Evolutionary conservation across 2,329 filamentous ascomycete genomes (phyloP).

Genomic region (Paradendryphiella salina): DNA sequence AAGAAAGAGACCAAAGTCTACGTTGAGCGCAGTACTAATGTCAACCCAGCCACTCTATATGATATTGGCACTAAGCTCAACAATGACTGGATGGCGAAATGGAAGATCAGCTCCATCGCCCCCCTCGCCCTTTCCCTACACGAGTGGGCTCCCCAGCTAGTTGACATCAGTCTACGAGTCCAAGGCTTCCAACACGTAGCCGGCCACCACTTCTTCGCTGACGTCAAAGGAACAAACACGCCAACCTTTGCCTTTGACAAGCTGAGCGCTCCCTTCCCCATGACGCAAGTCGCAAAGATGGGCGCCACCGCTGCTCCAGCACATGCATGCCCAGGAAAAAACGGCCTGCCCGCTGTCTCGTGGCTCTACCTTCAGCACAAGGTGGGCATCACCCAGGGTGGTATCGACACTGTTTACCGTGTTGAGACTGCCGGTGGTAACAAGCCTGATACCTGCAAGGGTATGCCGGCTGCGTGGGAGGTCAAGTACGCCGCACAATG

Average conservation of each 20-base stretch:
- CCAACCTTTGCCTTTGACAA: conserved; percentile 64
- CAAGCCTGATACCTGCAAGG: conserved; percentile 47
- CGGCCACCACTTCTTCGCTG: conserved; percentile 70
- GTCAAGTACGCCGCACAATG: conserved; percentile 51
- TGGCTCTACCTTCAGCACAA: conserved; percentile 54
- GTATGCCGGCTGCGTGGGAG: conserved; percentile 37
- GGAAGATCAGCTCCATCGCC: conserved; percentile 40
- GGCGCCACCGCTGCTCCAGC: conserved; percentile 58
- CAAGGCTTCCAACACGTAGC: conserved; percentile 49
- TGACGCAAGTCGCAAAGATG: conserved; percentile 52
- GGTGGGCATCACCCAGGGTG: conserved; percentile 44
- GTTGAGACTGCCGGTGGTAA: conserved; percentile 55
- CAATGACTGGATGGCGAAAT: conserved; percentile 33
- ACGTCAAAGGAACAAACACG: conserved; percentile 30
- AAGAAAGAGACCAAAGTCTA: conserved; percentile 9
- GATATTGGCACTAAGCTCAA: conserved; percentile 42
- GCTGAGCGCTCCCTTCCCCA: conserved; percentile 47
- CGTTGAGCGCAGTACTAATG: conserved; percentile 12
- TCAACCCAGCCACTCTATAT: conserved; percentile 38
- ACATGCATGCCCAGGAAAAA: conserved; percentile 44
- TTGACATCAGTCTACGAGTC: conserved; percentile 33
- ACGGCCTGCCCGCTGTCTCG: conserved; percentile 47
- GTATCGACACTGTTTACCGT: conserved; percentile 52
- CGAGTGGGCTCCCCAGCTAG: conserved; percentile 17
- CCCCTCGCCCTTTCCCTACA: conserved; percentile 40